phyloP scores from a whole-genome alignment of 148 eudicot genomes.

The Rhododendron mucronatum region DNA sequence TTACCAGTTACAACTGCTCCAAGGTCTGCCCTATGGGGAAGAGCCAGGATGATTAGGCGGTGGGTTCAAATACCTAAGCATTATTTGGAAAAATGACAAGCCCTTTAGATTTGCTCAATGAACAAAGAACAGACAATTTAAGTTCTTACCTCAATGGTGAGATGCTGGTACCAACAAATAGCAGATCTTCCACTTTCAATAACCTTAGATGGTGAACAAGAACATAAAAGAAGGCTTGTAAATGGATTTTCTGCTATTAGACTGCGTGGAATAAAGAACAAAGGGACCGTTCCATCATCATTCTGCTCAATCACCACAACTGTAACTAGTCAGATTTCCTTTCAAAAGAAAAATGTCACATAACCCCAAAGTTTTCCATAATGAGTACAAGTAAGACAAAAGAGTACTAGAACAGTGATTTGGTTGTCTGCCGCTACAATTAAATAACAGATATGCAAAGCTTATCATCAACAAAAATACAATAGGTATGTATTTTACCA shows the following conservation, averaged over 20 bases:
- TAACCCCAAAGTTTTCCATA: background rate
- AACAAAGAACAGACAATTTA: background rate
- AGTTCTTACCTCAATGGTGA: conserved; percentile 66
- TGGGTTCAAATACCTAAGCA: no score
- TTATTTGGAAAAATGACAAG: no score
- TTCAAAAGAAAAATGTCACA: conserved; percentile 8
- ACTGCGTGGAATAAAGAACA: conserved; percentile 76
- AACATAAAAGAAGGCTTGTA: conserved; percentile 74
- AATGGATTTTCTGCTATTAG: conserved; percentile 76
- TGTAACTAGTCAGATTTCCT: conserved; percentile 8
- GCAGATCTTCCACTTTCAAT: conserved; percentile 27
- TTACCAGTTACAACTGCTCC: no score
- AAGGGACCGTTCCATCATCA: conserved; percentile 59
- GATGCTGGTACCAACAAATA: conserved; percentile 65
- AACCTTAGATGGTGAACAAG: conserved; percentile 42
- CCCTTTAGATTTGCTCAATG: background rate
- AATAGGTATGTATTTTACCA: background rate
- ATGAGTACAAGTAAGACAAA: background rate
- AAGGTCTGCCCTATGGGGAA: no score
- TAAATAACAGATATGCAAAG: conserved; percentile 1
- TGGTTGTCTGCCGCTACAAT: background rate
- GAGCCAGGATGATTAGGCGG: no score
- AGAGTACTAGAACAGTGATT: background rate
- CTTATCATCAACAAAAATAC: background rate
- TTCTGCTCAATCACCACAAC: conserved; percentile 38